A percentile compares a stretch with the other conserved stretches of the same genome.
These are phyloP conservation scores for Blastocystis sp. DNA, from an alignment of 352 stramenopile species.

Conservation along the genomic window DNA sequence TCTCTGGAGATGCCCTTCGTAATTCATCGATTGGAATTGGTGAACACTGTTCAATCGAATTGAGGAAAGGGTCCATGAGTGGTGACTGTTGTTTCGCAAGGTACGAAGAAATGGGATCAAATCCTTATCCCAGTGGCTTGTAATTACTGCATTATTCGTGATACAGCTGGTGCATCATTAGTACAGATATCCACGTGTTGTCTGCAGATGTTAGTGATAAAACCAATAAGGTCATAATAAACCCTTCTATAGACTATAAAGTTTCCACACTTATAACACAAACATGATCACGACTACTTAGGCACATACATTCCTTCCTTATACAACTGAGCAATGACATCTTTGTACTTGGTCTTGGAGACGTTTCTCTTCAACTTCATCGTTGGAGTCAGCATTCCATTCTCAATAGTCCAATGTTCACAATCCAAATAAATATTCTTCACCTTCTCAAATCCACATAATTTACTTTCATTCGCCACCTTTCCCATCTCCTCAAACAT, in stretches of 20 bases:
- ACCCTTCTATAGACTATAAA: background rate
- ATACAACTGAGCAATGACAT: conserved; percentile 79
- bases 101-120: no score
- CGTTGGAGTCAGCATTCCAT: conserved; percentile 87
- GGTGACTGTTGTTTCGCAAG: no score
- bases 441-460: conserved; percentile 87
- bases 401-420: conserved; percentile 83
- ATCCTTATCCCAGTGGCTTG: no score
- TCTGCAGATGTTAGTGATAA: no score
- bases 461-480: conserved; percentile 74
- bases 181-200: no score
- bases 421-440: conserved; percentile 81
- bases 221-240: background rate
- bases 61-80: background rate
- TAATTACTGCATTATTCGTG: no score
- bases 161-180: no score
- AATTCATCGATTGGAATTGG: background rate
- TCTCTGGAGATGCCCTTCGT: background rate
- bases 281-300: background rate
- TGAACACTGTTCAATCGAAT: background rate
- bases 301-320: conserved; percentile 59
- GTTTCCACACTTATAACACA: background rate
- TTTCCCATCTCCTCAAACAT: conserved; percentile 80
- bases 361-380: conserved; percentile 90
- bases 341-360: conserved; percentile 75